Evolutionary conservation across 2,329 filamentous ascomycete species (phyloP), one percentile per base, ranked within the genome.

Genomic region (Xylaria sp.): DNA sequence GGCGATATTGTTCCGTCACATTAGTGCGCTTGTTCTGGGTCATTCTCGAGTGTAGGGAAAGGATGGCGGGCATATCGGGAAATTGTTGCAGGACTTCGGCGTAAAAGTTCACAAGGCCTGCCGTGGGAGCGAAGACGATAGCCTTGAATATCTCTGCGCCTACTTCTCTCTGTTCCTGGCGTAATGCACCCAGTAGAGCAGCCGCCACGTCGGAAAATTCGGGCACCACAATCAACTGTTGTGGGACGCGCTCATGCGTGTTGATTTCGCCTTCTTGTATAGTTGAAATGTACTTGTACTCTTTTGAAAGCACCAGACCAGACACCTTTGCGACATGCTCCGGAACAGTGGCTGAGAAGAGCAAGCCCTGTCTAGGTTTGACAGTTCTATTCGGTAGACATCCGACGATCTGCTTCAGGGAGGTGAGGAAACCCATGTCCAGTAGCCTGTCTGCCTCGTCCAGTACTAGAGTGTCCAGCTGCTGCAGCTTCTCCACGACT

Each of bases 331-430:
- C 87, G 62, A 97, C 91, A 78, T 95, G 94, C 28, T 88, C 87
- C 48, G 89, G 91, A 80, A 97, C 91, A 23, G 94, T 97, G 10
- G 94, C 94, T 3, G 91, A 94, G 84, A 96, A 97, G 56, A 96
- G 89, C 84, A 93, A 93, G 59, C 93, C 94, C 72, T 91, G 89
- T 61, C 88, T 81, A 66, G 90, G 84, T 33, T 89, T 86, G 61
- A 85, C 79, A 1, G 82, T 78, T 78, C 90, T 89, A 69, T 86
- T 80, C 0, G 93, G 93, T 3, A 97, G 84, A 12, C 90, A 87
- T 72, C 87, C 85, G 23, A 97, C 85, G 68, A 97, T 94, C 74
- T 93, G 91, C 78, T 92, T 89, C 2, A 97, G 84, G 10, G 91
- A 89, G 2, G 89, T 89, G n/a, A 93, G 89, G 77, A 97, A 97